phyloP scores from a whole-genome alignment of 108 stramenopile species.

The Stephanodiscus minutulus region DNA sequence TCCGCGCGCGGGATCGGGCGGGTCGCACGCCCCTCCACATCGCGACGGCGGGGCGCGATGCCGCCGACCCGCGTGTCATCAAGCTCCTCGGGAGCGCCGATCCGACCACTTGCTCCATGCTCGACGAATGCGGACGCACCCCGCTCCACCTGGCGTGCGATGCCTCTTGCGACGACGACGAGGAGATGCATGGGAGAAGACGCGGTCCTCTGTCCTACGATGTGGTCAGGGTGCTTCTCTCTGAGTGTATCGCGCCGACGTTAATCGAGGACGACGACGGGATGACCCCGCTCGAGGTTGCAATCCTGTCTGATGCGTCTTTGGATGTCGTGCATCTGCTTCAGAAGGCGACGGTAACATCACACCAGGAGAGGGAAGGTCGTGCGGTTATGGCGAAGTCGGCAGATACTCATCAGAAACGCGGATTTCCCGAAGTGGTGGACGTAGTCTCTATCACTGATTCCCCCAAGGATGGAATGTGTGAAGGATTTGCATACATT shows the following conservation, averaged over 20 bases:
- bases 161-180: neutral
- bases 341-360: conserved; percentile 1
- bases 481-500: too few relatives aligned
- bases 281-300: conserved; percentile 6
- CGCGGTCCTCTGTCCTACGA: neutral
- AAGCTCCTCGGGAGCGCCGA: neutral
- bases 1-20: neutral
- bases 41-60: neutral
- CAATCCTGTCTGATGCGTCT: neutral
- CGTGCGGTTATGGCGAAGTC: too few relatives aligned
- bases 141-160: neutral
- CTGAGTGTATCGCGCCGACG: neutral
- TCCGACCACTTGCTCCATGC: neutral
- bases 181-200: neutral
- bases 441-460: too few relatives aligned
- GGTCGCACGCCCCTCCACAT: neutral
- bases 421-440: too few relatives aligned
- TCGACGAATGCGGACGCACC: neutral
- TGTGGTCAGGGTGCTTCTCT: neutral
- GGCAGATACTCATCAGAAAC: too few relatives aligned
- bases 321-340: neutral
- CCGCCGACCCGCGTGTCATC: neutral
- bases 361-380: neutral
- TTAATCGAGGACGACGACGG: conserved; percentile 11
- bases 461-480: too few relatives aligned